Percentiles rank a stretch among this genome's conserved stretches.
Evolutionary conservation across 2,329 filamentous ascomycete species (phyloP).

Genomic region (Aspergillus sp.): DNA sequence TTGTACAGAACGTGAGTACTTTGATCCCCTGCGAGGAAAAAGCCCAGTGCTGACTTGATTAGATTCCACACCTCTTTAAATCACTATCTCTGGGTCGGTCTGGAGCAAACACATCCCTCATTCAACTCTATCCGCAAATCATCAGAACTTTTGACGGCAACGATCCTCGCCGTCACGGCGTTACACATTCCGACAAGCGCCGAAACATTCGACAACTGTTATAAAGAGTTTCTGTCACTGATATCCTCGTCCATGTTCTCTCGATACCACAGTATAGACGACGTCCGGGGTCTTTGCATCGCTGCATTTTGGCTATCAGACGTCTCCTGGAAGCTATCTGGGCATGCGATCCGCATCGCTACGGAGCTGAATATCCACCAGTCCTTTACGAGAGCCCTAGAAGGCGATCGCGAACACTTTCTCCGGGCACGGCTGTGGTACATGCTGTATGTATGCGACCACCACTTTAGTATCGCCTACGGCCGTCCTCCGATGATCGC

Average conservation of each 20-base stretch:
- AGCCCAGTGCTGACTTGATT: background rate
- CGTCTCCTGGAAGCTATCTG: constrained; percentile 30
- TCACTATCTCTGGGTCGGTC: background rate
- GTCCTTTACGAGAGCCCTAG: constrained; percentile 23
- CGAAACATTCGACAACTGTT: background rate
- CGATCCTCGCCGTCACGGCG: background rate
- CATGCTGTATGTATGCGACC: constrained; percentile 39
- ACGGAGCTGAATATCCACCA: constrained; percentile 26
- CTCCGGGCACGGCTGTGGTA: constrained; percentile 31
- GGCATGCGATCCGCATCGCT: constrained; percentile 22
- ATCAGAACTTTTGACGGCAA: background rate
- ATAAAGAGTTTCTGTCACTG: background rate
- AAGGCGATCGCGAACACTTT: constrained; percentile 23
- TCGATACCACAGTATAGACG: constrained; percentile 27
- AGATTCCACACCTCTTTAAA: background rate
- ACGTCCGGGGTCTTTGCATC: constrained; percentile 49
- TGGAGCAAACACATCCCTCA: background rate
- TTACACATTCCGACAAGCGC: background rate
- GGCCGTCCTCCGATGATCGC: constrained; percentile 32
- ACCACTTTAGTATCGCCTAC: constrained; percentile 40
- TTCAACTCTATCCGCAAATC: background rate
- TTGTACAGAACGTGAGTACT: background rate
- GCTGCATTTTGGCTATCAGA: constrained; percentile 52
- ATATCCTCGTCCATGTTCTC: background rate
- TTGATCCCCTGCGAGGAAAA: background rate